Evolutionary conservation across 208 protist species (phyloP).

Genomic region (Trypanosoma cruzi): DNA sequence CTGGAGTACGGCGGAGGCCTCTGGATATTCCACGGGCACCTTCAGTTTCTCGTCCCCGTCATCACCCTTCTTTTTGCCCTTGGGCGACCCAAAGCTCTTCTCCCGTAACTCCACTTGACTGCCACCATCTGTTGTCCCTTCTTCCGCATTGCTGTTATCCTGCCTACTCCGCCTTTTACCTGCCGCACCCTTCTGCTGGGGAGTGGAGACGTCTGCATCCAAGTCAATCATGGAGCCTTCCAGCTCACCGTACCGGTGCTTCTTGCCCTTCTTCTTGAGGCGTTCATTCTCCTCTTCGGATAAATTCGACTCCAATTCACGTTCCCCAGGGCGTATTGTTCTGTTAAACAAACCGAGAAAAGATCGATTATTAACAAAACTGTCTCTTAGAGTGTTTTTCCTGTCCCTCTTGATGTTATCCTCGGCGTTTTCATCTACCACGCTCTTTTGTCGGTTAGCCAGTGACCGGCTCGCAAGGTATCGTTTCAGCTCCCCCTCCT

Average conservation of each 20-base stretch:
- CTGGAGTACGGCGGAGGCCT: neutral
- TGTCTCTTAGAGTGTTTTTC: conserved; percentile 1
- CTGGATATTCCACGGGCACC: neutral
- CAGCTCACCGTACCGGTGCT: neutral
- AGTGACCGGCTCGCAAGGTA: conserved; percentile 37
- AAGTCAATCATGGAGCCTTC: neutral
- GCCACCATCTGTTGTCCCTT: neutral
- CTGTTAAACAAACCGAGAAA: conserved; percentile 5
- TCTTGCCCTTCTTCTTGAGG: conserved; percentile 6
- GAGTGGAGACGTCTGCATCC: neutral
- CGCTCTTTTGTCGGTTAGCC: neutral
- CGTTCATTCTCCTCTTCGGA: neutral
- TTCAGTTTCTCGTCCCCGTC: neutral
- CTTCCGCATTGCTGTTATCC: neutral
- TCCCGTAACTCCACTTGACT: neutral
- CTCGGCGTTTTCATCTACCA: neutral
- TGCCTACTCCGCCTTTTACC: too few relatives aligned
- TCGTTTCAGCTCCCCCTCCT: conserved; percentile 62
- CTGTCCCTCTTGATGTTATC: conserved; percentile 14
- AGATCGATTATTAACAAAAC: conserved; percentile 4
- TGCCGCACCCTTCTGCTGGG: neutral
- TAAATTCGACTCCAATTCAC: neutral
- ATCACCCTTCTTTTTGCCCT: neutral
- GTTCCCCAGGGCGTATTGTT: neutral
- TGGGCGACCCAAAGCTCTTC: neutral